Conservation (phyloP, 176 grass and related monocot species). For the Ananas comosus region DNA sequence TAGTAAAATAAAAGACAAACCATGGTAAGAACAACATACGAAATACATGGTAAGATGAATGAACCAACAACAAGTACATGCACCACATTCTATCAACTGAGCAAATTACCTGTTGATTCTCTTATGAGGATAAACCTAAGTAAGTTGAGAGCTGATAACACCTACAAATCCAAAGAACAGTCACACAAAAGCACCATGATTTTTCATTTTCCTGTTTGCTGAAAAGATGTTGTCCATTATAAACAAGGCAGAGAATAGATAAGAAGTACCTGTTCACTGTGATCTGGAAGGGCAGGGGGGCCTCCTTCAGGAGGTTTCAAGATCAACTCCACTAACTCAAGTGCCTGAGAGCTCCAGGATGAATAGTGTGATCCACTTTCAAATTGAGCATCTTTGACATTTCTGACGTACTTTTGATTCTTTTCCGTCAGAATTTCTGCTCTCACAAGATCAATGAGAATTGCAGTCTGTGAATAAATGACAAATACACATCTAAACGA, state of each 20-base stretch:
- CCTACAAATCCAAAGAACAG: conserved; percentile 34
- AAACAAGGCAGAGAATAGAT: conserved; percentile 2
- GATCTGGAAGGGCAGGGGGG: conserved; percentile 59
- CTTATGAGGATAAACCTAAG: conserved; percentile 68
- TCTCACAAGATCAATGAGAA: conserved; percentile 79
- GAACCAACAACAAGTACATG: no score
- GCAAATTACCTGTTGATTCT: conserved; percentile 59
- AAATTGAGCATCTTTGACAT: conserved; percentile 16
- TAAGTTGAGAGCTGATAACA: conserved; percentile 83
- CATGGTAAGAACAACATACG: no score
- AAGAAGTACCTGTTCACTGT: conserved; percentile 56
- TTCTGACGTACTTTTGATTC: conserved; percentile 16
- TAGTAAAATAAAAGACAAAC: no score
- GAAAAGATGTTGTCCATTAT: conserved; percentile 5
- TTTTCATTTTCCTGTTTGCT: not conserved
- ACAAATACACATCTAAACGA: conserved; percentile 5
- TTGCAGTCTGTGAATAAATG: conserved; percentile 48
- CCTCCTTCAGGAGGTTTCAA: conserved; percentile 77
- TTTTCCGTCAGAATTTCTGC: conserved; percentile 38
- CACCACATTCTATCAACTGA: not conserved
- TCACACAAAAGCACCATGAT: no score
- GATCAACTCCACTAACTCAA: conserved; percentile 51
- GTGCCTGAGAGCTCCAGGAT: conserved; percentile 36
- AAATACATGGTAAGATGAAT: no score
- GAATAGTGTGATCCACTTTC: conserved; percentile 15